A percentile compares a stretch with the other conserved stretches of the same genome.
Conservation (phyloP, 768 basidiomycete genomes). For the Podaxis sp. region DNA sequence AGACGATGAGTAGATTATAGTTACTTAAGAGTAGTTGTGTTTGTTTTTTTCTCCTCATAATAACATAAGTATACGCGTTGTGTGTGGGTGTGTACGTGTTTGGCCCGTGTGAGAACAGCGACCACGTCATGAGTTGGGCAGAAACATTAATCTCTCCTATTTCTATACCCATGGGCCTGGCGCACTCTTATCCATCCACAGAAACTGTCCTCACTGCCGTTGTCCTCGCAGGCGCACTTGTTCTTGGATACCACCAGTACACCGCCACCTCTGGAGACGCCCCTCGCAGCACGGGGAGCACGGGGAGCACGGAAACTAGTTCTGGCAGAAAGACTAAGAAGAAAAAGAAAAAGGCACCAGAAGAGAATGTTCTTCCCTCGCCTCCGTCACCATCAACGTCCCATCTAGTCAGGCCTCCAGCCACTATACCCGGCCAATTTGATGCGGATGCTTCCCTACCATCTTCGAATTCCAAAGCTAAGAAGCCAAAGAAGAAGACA, state of each 20-base stretch:
- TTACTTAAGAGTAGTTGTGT: background rate
- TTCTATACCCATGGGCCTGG: slow-evolving; percentile 35
- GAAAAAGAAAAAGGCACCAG: slow-evolving; percentile 41
- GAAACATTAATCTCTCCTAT: background rate
- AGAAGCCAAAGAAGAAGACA: slow-evolving; percentile 15
- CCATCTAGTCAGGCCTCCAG: slow-evolving; percentile 6
- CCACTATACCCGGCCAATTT: slow-evolving; percentile 12
- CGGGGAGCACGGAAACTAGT: slow-evolving; percentile 1
- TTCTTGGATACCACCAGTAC: slow-evolving; percentile 35
- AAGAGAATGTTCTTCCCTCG: background rate
- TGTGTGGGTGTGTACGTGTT: slow-evolving; percentile 11
- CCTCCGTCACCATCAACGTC: slow-evolving; percentile 10
- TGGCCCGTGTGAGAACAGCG: slow-evolving; percentile 6
- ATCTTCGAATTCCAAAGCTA: slow-evolving; percentile 6
- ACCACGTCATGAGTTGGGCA: slow-evolving; percentile 8
- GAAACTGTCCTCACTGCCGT: slow-evolving; percentile 36
- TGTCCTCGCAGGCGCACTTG: slow-evolving; percentile 40
- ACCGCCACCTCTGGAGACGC: background rate
- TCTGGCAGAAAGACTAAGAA: slow-evolving; percentile 35
- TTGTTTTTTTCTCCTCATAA: background rate
- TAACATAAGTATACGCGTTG: slow-evolving; percentile 5
- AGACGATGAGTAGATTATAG: slow-evolving; percentile 9
- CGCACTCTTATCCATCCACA: slow-evolving; percentile 29
- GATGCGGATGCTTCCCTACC: background rate
- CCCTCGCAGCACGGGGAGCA: slow-evolving; percentile 9